These are phyloP conservation scores for Coleophoma eucalyptorum DNA, from an alignment of 2,329 filamentous ascomycete genomes.

Conservation along the genomic window DNA sequence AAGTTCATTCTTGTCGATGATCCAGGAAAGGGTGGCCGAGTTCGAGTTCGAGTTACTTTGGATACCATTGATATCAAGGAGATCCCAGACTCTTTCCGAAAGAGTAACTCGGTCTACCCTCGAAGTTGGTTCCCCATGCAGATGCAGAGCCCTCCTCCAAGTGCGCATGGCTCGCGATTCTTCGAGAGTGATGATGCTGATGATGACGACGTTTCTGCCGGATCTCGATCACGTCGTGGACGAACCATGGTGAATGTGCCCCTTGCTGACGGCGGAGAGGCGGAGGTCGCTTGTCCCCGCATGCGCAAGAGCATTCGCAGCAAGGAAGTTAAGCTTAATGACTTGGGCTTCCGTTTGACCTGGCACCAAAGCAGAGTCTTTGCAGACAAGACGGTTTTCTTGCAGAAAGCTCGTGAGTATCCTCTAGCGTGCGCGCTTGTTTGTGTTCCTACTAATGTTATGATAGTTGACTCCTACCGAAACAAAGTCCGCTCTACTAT, in stretches of 20 bases:
- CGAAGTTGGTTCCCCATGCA: constrained; percentile 89
- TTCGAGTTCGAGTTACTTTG: constrained; percentile 89
- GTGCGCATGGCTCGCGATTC: constrained; percentile 69
- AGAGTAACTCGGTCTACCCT: constrained; percentile 84
- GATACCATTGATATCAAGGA: constrained; percentile 92
- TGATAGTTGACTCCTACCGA: constrained; percentile 83
- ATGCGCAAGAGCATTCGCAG: constrained; percentile 65
- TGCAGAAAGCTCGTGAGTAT: constrained; percentile 84
- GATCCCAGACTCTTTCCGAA: constrained; percentile 92
- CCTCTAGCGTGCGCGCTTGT: background rate
- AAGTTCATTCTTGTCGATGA: constrained; percentile 98
- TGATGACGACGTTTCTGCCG: constrained; percentile 38
- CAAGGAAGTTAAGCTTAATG: constrained; percentile 88
- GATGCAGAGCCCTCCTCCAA: constrained; percentile 82
- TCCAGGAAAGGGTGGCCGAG: constrained; percentile 71
- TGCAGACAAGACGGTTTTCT: constrained; percentile 77
- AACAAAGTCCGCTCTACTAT: constrained; percentile 86
- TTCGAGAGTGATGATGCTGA: constrained; percentile 67
- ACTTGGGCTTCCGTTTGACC: constrained; percentile 90
- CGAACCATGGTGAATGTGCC: constrained; percentile 57
- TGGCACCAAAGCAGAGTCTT: constrained; percentile 96
- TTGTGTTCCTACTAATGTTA: too few species aligned
- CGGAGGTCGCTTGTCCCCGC: constrained; percentile 70
- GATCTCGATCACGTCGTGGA: constrained; percentile 19
- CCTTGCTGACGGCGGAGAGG: constrained; percentile 65